These are phyloP conservation scores for Penicillium atrosanguineum DNA, from an alignment of 495 filamentous ascomycete genomes.

Conservation along the genomic window DNA sequence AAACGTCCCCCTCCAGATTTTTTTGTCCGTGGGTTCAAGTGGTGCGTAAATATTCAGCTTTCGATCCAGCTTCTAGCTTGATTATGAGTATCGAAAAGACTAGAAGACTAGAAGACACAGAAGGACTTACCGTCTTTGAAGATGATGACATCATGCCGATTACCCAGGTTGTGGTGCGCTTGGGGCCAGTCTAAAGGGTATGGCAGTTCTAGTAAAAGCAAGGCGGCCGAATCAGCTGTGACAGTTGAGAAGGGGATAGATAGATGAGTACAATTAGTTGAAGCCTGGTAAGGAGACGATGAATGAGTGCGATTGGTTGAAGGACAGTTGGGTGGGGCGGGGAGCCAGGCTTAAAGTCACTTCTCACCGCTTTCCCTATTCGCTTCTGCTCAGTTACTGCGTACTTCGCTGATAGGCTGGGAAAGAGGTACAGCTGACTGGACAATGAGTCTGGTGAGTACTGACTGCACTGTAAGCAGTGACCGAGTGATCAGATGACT, in stretches of 20 bases:
- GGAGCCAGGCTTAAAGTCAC: conserved; percentile 4
- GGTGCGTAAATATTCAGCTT: conserved; percentile 7
- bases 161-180: conserved; percentile 5
- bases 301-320: conserved; percentile 12
- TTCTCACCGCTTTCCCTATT: conserved; percentile 6
- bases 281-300: too few relatives aligned
- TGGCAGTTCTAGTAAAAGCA: conserved; percentile 8
- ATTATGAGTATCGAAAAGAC: conserved; percentile 10
- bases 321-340: conserved; percentile 7
- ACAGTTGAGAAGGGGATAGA: conserved; percentile 11
- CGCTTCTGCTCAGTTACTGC: too few relatives aligned
- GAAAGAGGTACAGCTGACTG: too few relatives aligned
- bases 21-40: conserved; percentile 10
- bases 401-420: too few relatives aligned
- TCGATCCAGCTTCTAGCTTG: conserved; percentile 13
- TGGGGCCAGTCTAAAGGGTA: conserved; percentile 4
- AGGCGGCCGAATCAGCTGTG: conserved; percentile 3
- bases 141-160: conserved; percentile 6
- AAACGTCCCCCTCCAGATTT: conserved; percentile 11
- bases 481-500: not conserved
- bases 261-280: conserved; percentile 9
- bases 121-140: conserved; percentile 5
- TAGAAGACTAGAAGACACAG: conserved; percentile 7
- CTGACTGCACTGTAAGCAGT: too few relatives aligned
- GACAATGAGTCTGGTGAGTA: too few relatives aligned